phyloP scores from a whole-genome alignment of 2,329 filamentous ascomycete species.

The Fusarium sp. region DNA sequence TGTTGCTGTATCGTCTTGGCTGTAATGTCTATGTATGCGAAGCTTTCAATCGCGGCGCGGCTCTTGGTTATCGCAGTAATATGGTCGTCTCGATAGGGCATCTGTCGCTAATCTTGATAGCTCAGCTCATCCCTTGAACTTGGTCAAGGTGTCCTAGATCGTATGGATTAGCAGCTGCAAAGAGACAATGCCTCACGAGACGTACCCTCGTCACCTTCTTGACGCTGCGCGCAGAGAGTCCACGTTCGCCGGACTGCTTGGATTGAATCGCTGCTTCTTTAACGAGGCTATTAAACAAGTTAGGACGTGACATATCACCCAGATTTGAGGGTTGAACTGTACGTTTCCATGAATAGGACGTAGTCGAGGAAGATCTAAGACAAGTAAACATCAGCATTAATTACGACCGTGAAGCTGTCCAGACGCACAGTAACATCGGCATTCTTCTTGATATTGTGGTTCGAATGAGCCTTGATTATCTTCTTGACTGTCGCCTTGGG shows the following conservation, averaged over 20 bases:
- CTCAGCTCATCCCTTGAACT: slow-evolving; percentile 72
- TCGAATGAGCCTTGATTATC: slow-evolving; percentile 89
- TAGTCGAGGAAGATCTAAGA: slow-evolving; percentile 87
- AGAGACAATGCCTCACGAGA: slow-evolving; percentile 19
- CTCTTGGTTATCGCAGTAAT: slow-evolving; percentile 1
- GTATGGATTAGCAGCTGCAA: slow-evolving; percentile 21
- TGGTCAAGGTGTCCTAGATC: slow-evolving; percentile 71
- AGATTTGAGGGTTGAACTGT: slow-evolving; percentile 35
- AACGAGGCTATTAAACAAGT: slow-evolving; percentile 68
- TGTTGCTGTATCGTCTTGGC: not conserved
- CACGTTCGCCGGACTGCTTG: slow-evolving; percentile 78
- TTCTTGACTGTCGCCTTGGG: slow-evolving; percentile 88
- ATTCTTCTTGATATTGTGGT: slow-evolving; percentile 84
- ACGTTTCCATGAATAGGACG: slow-evolving; percentile 81
- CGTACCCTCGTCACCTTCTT: slow-evolving; percentile 81
- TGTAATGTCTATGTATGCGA: not conserved
- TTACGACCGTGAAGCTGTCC: slow-evolving; percentile 27
- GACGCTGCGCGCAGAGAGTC: slow-evolving; percentile 80
- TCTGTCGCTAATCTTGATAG: not conserved
- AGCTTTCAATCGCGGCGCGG: slow-evolving; percentile 11
- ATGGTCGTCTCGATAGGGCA: not conserved
- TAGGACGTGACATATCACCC: not conserved
- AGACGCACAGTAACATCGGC: slow-evolving; percentile 81
- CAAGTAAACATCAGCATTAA: slow-evolving; percentile 43
- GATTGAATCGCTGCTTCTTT: slow-evolving; percentile 83